Evolutionary conservation across 1,284 basidiomycete species (phyloP), one percentile per base, ranked within the genome.

Genomic region (Omphalotus olearius): DNA sequence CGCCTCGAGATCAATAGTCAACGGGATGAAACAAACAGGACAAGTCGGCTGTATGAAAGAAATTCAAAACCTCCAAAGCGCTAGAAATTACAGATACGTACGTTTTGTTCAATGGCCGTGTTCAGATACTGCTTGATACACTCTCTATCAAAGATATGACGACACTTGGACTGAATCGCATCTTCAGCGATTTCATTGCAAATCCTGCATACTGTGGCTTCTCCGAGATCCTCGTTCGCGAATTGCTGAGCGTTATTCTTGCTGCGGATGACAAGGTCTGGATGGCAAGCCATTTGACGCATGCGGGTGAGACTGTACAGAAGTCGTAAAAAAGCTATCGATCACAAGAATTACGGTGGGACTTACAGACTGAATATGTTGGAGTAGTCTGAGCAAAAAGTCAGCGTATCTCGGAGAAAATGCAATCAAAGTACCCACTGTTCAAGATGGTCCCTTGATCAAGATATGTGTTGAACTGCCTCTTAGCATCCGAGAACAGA

Each of bases 151-250:
- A 91, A 93, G 58, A 93, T 86, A 65, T 96, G 93, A 43, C 80
- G 80, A 67, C 97, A 99, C 58, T 85, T 88, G 26, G 93, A 88
- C 61, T 92, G 84, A 57, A 99, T 98, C 1, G 96, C 94, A 63
- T 99, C 97, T 69, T 99, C 97, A 0, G 93, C 96, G 49, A 97
- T 80, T 59, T 99, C 97, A 59, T 94, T 91, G 69, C 97, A 99
- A n/a, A 99, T 73, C 45, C 95, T 80, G 66, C 97, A 99, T 3
- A 95, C 79, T 0, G 88, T 87, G 6, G 84, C 83, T 66, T 92
- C 88, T 17, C 75, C 78, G 7, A 73, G 61, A 39, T 91, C 83
- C 10, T 82, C 76, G n/a, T 69, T 65, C 2, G 72, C 60, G 61
- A 90, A 88, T 41, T 78, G 74, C 11, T 75, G 74, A 1, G 80